Evolutionary conservation across 2,329 filamentous ascomycete species (phyloP).

Genomic region (Pseudocercospora eumusae): DNA sequence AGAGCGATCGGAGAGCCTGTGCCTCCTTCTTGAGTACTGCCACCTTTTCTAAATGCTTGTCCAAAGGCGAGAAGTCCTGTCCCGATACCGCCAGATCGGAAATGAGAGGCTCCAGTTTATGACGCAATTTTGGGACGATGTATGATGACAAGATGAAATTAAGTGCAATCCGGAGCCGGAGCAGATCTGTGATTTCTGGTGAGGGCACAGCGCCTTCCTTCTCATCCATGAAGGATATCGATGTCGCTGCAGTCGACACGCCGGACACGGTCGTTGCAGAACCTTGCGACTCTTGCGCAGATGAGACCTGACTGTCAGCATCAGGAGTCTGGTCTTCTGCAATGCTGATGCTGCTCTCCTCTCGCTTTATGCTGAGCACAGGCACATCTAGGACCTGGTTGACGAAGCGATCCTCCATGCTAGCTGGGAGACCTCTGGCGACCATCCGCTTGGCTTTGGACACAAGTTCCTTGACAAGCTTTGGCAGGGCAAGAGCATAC

Average conservation of each 20-base stretch:
- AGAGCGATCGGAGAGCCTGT: constrained; percentile 64
- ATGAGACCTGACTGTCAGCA: constrained; percentile 21
- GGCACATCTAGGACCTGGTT: constrained; percentile 74
- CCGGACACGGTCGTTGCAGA: constrained; percentile 29
- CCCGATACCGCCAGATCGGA: constrained; percentile 29
- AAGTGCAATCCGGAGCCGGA: constrained; percentile 65
- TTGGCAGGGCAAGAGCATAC: constrained; percentile 75
- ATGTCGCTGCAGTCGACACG: constrained; percentile 32
- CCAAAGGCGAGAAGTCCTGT: constrained; percentile 69
- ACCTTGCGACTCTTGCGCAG: constrained; percentile 28
- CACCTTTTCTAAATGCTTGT: constrained; percentile 68
- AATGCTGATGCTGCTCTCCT: constrained; percentile 49
- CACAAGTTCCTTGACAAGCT: constrained; percentile 66
- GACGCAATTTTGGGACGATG: constrained; percentile 51
- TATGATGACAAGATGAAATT: constrained; percentile 66
- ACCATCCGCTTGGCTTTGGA: constrained; percentile 71
- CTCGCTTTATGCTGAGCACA: constrained; percentile 66
- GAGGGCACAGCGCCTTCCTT: constrained; percentile 7
- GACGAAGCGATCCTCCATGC: constrained; percentile 84
- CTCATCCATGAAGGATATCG: constrained; percentile 37
- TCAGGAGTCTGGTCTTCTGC: constrained; percentile 30
- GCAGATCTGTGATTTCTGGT: constrained; percentile 57
- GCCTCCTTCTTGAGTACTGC: constrained; percentile 70
- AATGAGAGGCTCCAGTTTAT: constrained; percentile 50
- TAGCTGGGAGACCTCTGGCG: constrained; percentile 67